phyloP scores from a whole-genome alignment of 169 alveolate genomes.

The Eimeria brunetti region DNA sequence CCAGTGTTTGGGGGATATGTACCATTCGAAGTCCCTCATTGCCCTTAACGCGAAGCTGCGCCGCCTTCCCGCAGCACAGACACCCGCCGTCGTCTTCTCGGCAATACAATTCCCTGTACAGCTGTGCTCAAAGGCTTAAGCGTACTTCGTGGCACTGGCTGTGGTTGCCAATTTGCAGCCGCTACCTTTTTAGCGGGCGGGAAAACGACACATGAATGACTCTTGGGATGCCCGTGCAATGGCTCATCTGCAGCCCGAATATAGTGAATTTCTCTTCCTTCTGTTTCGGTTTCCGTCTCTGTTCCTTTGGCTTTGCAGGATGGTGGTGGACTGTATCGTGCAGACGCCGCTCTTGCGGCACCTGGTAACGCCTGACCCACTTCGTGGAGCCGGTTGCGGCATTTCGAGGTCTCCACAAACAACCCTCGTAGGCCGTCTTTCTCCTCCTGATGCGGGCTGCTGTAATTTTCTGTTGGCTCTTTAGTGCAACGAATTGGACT shows the following conservation, averaged over 20 bases:
- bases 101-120: neutral
- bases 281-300: neutral
- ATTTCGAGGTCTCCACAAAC: neutral
- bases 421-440: neutral
- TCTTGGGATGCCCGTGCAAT: neutral
- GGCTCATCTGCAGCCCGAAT: neutral
- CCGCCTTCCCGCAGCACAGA: neutral
- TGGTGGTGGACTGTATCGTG: neutral
- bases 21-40: neutral
- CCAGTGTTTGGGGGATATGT: neutral
- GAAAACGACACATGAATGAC: neutral
- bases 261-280: neutral
- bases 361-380: neutral
- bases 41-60: neutral
- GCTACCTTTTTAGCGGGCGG: neutral
- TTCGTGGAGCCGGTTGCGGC: neutral
- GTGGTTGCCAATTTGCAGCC: neutral
- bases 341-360: neutral
- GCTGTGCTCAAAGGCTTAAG: neutral
- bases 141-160: neutral
- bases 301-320: neutral
- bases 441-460: neutral
- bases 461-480: neutral
- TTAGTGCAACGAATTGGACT: neutral
- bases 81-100: conserved; percentile 35